Percentiles rank a stretch among this genome's conserved stretches.
Evolutionary conservation across 805 yeast species (phyloP).

Genomic region (Saturnispora silvae): DNA sequence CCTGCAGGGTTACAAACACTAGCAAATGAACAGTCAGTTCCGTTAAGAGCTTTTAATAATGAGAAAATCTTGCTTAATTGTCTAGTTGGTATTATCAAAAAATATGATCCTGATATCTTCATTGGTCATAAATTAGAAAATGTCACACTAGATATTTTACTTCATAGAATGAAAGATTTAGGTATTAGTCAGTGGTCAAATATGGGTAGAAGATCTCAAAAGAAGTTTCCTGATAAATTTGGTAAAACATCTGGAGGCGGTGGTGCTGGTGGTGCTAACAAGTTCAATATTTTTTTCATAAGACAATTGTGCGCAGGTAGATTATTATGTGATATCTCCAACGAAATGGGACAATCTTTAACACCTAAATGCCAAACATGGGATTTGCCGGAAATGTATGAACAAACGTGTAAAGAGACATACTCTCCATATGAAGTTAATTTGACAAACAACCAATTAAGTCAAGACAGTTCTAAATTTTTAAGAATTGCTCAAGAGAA

Average conservation of each 20-base stretch:
- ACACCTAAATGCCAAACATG: conserved; percentile 89
- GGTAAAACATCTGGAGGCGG: no score
- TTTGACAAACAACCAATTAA: conserved; percentile 52
- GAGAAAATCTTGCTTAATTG: conserved; percentile 69
- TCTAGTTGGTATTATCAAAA: conserved; percentile 59
- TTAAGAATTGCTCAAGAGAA: conserved; percentile 64
- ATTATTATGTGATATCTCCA: conserved; percentile 82
- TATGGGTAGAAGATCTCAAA: conserved; percentile 73
- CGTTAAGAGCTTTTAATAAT: conserved; percentile 50
- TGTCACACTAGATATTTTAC: conserved; percentile 65
- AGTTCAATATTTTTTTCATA: conserved; percentile 38
- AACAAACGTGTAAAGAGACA: conserved; percentile 58
- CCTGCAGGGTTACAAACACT: conserved; percentile 68
- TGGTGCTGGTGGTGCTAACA: conserved; percentile 32
- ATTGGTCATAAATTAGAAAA: conserved; percentile 81
- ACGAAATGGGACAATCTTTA: conserved; percentile 88
- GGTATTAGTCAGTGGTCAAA: conserved; percentile 69
- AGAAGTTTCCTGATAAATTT: conserved; percentile 66
- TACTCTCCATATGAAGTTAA: conserved; percentile 62
- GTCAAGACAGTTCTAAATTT: conserved; percentile 56
- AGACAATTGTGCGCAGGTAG: conserved; percentile 77
- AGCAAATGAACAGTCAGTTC: conserved; percentile 44
- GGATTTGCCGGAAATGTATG: conserved; percentile 88
- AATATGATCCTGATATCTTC: conserved; percentile 82
- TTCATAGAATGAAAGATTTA: conserved; percentile 70